Base-by-base conservation (phyloP, 805 yeast species). In the Cyberlindnera amylophila region DNA sequence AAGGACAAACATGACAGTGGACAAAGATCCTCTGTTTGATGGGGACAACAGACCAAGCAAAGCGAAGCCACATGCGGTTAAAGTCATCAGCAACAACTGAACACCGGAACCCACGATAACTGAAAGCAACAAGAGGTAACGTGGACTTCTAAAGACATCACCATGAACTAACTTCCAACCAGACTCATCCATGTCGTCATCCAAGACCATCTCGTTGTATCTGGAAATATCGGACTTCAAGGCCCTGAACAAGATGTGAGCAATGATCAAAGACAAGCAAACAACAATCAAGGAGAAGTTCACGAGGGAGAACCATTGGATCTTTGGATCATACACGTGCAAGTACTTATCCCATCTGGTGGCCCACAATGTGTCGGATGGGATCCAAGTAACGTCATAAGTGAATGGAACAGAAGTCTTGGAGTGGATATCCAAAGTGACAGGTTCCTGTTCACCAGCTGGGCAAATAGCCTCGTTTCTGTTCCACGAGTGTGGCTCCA, bases 81-180 rank as follows among this genome's bases (percentile, higher is more conserved):
- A 62, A 3, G 81, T 62, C 90, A 93, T 90, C 55, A 83, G 69
- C 50, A 89, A 75, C 26, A 91, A 63, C 65, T 93, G 99, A 24
- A 75, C 64, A 46, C 99, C 99, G 40, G 93, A 81, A 35, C 99
- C 99, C 37, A 89, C 77, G 17, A 90, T 64, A 8, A 89, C 79
- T 2, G 96, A 84, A 46, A 89, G 72, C 6, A 86, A 45, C 75
- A 89, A 73, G 42, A 84, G 72, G 51, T 75, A 69, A 38, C 70
- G 61, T 33, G 98, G 98, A 8, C 90, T 67, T 63, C 98, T 78
- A 70, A 91, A 91, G 24, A 91, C 89, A 62, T 91, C 98, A 48
- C 97, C 98, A 56, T 90, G 95, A 31, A 89, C 82, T 50, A 93
- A 74, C 62, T 93, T 93, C 99, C 99, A 93, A 31, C 99, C 99